Percentiles rank a stretch among this genome's conserved stretches.
Conservation (phyloP, 148 eudicot genomes). For the Arbutus unedo region DNA sequence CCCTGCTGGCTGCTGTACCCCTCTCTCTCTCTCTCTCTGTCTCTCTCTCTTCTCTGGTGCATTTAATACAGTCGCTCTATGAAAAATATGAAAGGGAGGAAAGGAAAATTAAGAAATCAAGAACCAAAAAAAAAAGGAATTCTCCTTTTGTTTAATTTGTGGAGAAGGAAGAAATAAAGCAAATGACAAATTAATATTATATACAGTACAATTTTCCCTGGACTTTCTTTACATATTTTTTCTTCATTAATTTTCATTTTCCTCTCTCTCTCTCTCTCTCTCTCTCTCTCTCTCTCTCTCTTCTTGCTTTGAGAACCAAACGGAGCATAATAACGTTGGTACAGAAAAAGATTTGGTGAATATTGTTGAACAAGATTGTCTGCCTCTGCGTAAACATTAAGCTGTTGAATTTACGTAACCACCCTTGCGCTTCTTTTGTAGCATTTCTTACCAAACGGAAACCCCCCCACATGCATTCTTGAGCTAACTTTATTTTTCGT, state of each 20-base stretch:
- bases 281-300: neutral
- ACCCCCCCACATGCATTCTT: no score
- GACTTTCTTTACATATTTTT: no score
- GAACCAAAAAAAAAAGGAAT: no score
- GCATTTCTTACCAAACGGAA: neutral
- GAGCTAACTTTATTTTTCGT: neutral
- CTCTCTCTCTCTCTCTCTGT: neutral
- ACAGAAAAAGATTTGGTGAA: neutral
- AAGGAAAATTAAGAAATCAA: no score
- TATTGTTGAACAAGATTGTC: neutral
- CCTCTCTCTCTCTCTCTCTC: neutral
- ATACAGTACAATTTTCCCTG: no score
- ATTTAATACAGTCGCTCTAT: neutral
- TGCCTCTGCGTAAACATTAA: neutral
- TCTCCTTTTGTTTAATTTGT: no score
- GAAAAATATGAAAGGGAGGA: neutral
- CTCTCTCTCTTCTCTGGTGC: neutral
- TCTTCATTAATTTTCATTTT: no score
- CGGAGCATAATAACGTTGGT: neutral
- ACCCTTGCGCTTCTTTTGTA: neutral
- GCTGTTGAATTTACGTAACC: neutral
- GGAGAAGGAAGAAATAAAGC: no score
- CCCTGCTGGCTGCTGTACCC: no score
- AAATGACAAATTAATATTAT: no score
- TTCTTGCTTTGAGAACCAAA: no score